Evolutionary conservation across 2,329 filamentous ascomycete species (phyloP).

Genomic region (Elsinoe arachidis): DNA sequence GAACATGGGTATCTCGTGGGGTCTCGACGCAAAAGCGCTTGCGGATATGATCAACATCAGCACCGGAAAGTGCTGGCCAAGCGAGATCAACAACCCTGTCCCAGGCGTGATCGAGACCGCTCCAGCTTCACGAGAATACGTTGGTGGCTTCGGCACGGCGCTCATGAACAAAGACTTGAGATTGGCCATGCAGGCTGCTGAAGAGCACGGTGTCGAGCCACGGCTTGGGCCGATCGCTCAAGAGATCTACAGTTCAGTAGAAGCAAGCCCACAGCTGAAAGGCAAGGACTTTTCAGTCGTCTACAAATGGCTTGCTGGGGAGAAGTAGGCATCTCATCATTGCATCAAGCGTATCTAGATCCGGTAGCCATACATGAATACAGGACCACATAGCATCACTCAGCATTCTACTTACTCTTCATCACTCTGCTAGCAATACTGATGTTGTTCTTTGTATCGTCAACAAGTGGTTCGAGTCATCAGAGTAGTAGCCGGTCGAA

Average conservation of each 20-base stretch:
- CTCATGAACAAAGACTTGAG: conserved; percentile 44
- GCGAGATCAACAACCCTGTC: conserved; percentile 91
- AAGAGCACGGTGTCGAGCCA: conserved; percentile 36
- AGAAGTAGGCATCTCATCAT: conserved; percentile 20
- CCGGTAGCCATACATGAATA: conserved; percentile 1
- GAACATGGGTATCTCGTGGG: conserved; percentile 56
- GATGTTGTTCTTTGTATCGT: too few relatives aligned
- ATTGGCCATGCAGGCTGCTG: conserved; percentile 39
- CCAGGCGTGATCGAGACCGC: conserved; percentile 69
- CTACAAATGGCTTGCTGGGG: conserved; percentile 40
- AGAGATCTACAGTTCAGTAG: conserved; percentile 38
- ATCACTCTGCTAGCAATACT: too few relatives aligned
- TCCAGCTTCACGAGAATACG: conserved; percentile 65
- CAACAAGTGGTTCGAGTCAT: too few relatives aligned
- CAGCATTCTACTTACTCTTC: too few relatives aligned
- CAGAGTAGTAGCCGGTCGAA: too few relatives aligned
- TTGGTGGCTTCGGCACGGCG: conserved; percentile 42
- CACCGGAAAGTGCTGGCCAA: conserved; percentile 93
- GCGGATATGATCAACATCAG: conserved; percentile 85
- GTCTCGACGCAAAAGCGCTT: conserved; percentile 57
- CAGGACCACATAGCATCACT: neutral
- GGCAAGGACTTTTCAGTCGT: conserved; percentile 44
- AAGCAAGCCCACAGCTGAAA: conserved; percentile 36
- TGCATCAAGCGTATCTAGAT: neutral
- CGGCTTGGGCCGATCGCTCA: conserved; percentile 38